A percentile compares a stretch with the other conserved stretches of the same genome.
Conservation (phyloP, 495 filamentous ascomycete species). For the Melanomma pulvis-pyrius region DNA sequence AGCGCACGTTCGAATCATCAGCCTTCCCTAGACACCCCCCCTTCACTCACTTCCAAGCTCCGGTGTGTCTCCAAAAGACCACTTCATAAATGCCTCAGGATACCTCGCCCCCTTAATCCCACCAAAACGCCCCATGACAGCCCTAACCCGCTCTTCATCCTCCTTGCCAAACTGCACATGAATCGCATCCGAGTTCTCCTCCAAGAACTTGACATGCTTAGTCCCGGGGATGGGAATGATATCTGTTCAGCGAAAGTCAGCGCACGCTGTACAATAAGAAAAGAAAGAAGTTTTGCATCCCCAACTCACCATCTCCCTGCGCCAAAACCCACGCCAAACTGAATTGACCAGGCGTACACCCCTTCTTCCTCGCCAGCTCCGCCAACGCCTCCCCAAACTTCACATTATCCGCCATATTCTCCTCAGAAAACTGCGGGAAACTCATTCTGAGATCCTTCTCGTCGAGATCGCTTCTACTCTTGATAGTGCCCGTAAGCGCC, state of each 20-base stretch:
- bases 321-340: constrained; percentile 60
- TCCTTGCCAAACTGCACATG: constrained; percentile 41
- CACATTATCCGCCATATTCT: constrained; percentile 61
- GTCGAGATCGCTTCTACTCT: constrained; percentile 51
- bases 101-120: constrained; percentile 38
- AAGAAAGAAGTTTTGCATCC: background rate
- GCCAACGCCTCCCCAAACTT: constrained; percentile 54
- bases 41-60: background rate
- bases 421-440: constrained; percentile 51
- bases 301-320: constrained; percentile 51
- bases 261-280: background rate
- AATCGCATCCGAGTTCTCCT: constrained; percentile 44
- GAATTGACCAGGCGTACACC: constrained; percentile 53
- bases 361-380: constrained; percentile 53
- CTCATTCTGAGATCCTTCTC: constrained; percentile 47
- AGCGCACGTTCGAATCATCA: no score
- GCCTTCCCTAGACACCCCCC: no score
- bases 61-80: constrained; percentile 40
- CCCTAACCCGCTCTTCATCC: constrained; percentile 42
- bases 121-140: constrained; percentile 37
- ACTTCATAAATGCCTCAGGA: constrained; percentile 31
- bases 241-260: background rate
- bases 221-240: constrained; percentile 49
- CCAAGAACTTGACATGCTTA: constrained; percentile 39
- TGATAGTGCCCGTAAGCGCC: constrained; percentile 56